Conservation (phyloP, 176 grass and related monocot genomes). For the Dendrocalamus sinicus region DNA sequence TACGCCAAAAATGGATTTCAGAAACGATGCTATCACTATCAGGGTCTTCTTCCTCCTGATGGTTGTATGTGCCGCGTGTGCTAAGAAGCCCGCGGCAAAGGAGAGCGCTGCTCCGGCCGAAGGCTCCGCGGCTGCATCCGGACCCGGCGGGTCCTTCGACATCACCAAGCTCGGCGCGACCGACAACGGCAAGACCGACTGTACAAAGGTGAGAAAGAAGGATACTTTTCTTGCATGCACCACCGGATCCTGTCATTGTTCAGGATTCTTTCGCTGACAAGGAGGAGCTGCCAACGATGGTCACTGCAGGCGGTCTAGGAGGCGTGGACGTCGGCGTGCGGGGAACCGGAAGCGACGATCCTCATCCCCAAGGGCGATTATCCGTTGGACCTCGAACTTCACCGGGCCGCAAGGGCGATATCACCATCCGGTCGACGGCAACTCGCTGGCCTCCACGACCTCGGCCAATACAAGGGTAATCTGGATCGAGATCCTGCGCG, state of each 20-base stretch:
- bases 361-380: constrained; percentile 37
- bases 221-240: not conserved
- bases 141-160: not conserved
- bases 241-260: too few relatives aligned
- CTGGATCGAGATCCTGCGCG: constrained; percentile 42
- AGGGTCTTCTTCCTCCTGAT: not conserved
- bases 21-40: not conserved
- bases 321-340: constrained; percentile 42
- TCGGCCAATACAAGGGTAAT: constrained; percentile 12
- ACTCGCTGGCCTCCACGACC: constrained; percentile 29
- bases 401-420: constrained; percentile 50
- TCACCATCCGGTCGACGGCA: constrained; percentile 36
- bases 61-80: not conserved
- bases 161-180: constrained; percentile 34
- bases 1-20: not conserved
- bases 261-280: too few relatives aligned
- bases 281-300: too few relatives aligned
- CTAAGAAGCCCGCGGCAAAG: too few relatives aligned
- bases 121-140: not conserved
- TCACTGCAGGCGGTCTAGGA: constrained; percentile 35
- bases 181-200: constrained; percentile 26
- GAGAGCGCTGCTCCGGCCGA: too few relatives aligned
- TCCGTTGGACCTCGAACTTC: constrained; percentile 26
- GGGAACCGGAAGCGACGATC: not conserved
- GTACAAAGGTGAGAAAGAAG: not conserved